Conservation (phyloP, 2,329 filamentous ascomycete genomes). For the Cytospora schulzeri region DNA sequence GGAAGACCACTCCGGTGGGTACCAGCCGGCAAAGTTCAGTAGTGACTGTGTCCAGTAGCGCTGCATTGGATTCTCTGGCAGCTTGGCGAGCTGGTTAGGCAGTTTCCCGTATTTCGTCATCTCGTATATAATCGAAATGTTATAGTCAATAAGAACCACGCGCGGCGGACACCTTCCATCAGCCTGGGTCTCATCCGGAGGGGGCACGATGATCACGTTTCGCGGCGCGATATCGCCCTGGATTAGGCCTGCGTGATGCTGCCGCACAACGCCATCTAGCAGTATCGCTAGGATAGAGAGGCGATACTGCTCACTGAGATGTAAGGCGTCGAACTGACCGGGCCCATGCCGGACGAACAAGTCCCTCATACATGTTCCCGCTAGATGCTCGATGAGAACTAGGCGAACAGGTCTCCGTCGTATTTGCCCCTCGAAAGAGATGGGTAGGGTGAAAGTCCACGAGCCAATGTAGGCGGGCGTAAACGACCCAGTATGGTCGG, state of each 20-base stretch:
- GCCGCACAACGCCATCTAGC: slow-evolving; percentile 3
- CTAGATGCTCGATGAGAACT: slow-evolving; percentile 5
- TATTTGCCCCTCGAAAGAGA: neutral
- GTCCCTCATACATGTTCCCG: slow-evolving; percentile 10
- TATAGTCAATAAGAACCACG: slow-evolving; percentile 11
- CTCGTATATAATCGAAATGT: neutral
- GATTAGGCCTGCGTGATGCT: neutral
- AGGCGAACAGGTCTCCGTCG: slow-evolving; percentile 1
- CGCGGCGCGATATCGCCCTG: slow-evolving; percentile 7
- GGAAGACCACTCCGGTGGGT: neutral
- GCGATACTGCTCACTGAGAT: slow-evolving; percentile 11
- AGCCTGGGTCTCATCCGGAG: neutral
- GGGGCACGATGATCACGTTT: slow-evolving; percentile 12
- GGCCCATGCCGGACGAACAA: slow-evolving; percentile 1
- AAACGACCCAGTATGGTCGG: slow-evolving; percentile 9
- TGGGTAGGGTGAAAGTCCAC: slow-evolving; percentile 10
- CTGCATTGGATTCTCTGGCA: neutral
- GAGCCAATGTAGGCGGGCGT: slow-evolving; percentile 6
- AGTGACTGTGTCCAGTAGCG: neutral
- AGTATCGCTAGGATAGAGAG: neutral
- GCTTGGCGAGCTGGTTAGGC: neutral
- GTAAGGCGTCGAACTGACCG: neutral
- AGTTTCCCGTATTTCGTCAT: slow-evolving; percentile 4
- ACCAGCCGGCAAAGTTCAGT: neutral
- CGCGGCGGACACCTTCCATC: neutral